Evolutionary conservation across 768 basidiomycete genomes (phyloP).

Genomic region (Sporobolomyces roseus): DNA sequence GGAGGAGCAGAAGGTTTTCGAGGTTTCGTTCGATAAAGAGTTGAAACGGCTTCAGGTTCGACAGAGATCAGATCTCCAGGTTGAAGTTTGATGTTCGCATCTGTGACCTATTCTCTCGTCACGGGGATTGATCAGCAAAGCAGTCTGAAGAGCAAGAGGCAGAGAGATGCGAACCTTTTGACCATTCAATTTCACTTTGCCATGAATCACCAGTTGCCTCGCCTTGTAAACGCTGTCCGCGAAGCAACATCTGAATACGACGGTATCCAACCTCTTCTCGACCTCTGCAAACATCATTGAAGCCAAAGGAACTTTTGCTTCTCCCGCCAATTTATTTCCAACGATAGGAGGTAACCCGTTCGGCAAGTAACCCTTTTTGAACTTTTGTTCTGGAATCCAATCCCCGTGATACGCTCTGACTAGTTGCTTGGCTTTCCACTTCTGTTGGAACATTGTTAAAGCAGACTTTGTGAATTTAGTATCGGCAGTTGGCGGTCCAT

Average conservation of each 20-base stretch:
- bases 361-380: constrained; percentile 93
- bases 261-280: constrained; percentile 88
- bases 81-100: constrained; percentile 79
- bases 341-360: constrained; percentile 62
- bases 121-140: too few species aligned
- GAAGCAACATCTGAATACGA: constrained; percentile 85
- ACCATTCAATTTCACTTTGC: constrained; percentile 83
- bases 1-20: constrained; percentile 25
- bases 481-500: constrained; percentile 54
- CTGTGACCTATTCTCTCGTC: constrained; percentile 59
- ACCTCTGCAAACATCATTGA: constrained; percentile 92
- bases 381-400: constrained; percentile 83
- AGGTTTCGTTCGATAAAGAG: constrained; percentile 25
- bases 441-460: constrained; percentile 76
- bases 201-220: constrained; percentile 75
- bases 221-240: constrained; percentile 86
- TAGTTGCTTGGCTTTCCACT: constrained; percentile 80
- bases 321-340: constrained; percentile 57
- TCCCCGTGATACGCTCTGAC: constrained; percentile 94
- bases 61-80: constrained; percentile 94
- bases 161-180: constrained; percentile 61
- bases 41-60: constrained; percentile 68
- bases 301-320: constrained; percentile 68
- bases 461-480: constrained; percentile 59
- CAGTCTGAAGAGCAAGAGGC: not conserved